Base-by-base conservation (phyloP, 441 rosid species). In the Pelargonium myrrhifolium region DNA sequence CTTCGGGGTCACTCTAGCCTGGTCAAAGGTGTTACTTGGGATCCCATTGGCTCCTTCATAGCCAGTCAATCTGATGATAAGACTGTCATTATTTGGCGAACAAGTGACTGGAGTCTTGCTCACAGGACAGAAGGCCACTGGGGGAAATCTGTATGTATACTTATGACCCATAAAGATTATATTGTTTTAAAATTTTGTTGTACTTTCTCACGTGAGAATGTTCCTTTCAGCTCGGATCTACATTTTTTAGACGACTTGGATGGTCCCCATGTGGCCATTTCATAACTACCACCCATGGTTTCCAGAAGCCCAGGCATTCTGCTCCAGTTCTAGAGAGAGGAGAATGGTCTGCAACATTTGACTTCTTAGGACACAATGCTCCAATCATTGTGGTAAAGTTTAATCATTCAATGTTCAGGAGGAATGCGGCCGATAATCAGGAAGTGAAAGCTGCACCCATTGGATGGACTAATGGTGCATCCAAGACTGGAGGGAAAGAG, bases 251-350 rank as follows among this genome's bases (percentile, higher is more conserved):
- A 81, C 89, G 99, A 67, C 96, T 94, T 73, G 97, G 97, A 43
- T 94, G 99, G 97, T 94, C 99, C 18, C 99, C 99, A 2, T 94
- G 99, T 78, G 99, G 99, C 61, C 99, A 92, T 82, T 94, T 88
- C 75, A 82, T 94, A 77, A 91, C 99, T 40, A 94, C 97, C 22
- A 94, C 99, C 70, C 96, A 94, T 68, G 99, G 99, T 72, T 94
- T 78, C 84, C 99, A 94, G 83, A 94, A 92, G 80, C 99, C 99
- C 21, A 88, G 93, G 85, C 99, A 94, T 84, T 94, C 99, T 73
- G 99, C 98, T 31, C 99, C 99, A 35, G 99, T 94, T 78, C 81
- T 94, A 11, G 97, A 91, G 79, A 87, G 99, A 78, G 99, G 96
- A 55, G 96, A 94, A 76, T 94, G 97, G 99, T 89, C 97, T 64